phyloP scores from a whole-genome alignment of 2,329 filamentous ascomycete genomes.

The Cryphonectria naterciae region DNA sequence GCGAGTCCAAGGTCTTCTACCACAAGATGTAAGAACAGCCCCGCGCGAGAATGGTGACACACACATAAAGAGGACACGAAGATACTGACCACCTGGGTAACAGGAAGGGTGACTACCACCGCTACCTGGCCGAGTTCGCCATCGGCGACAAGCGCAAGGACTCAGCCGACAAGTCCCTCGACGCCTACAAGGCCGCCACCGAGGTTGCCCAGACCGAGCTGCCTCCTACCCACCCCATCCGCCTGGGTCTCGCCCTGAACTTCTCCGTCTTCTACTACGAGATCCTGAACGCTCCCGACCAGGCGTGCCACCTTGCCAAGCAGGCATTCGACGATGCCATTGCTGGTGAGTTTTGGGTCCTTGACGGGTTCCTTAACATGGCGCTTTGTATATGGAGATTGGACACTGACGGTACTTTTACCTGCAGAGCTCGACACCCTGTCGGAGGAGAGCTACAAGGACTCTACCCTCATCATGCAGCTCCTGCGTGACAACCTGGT shows the following conservation, averaged over 20 bases:
- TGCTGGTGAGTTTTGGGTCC: constrained; percentile 58
- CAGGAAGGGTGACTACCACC: constrained; percentile 99
- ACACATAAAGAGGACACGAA: constrained; percentile 4
- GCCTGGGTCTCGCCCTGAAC: constrained; percentile 89
- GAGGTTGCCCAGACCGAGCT: constrained; percentile 89
- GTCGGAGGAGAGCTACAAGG: constrained; percentile 99
- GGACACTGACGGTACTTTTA: constrained; percentile 17
- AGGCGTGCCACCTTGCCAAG: constrained; percentile 97
- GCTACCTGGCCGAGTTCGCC: constrained; percentile 97
- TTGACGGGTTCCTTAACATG: neutral
- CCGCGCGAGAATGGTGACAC: neutral
- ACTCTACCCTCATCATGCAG: constrained; percentile 98
- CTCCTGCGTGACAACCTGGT: constrained; percentile 96
- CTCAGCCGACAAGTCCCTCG: constrained; percentile 90
- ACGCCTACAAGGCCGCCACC: constrained; percentile 94
- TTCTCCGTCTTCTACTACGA: constrained; percentile 99
- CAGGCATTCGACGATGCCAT: constrained; percentile 96
- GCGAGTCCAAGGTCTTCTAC: constrained; percentile 99
- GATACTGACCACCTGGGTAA: constrained; percentile 36
- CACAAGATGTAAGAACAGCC: constrained; percentile 83
- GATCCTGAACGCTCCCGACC: constrained; percentile 97
- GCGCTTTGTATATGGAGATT: neutral
- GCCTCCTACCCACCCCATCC: constrained; percentile 89
- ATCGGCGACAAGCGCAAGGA: constrained; percentile 93
- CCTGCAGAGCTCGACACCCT: constrained; percentile 86